phyloP scores from a whole-genome alignment of 352 stramenopile species.

The Phytophthora foliorum region DNA sequence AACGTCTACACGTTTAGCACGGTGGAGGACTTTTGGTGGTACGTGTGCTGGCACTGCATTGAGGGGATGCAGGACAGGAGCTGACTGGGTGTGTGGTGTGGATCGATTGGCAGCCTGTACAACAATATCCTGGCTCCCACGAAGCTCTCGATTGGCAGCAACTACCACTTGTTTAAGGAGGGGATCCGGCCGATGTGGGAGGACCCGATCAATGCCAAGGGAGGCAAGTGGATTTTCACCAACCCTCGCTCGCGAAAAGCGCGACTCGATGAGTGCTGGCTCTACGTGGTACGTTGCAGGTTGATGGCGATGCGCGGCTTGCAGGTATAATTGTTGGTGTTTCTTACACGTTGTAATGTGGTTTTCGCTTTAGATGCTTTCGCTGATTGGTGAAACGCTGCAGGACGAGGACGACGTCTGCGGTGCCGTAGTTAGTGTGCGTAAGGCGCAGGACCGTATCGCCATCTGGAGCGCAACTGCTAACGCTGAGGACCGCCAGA shows the following conservation, averaged over 20 bases:
- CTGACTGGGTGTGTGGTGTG: conserved; percentile 9
- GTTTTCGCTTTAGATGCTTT: conserved; percentile 82
- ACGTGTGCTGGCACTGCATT: conserved; percentile 33
- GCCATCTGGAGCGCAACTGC: conserved; percentile 95
- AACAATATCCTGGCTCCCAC: conserved; percentile 95
- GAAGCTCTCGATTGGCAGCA: conserved; percentile 92
- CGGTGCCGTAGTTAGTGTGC: conserved; percentile 96
- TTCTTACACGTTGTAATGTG: conserved; percentile 6
- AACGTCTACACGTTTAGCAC: conserved; percentile 96
- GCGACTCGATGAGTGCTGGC: conserved; percentile 96
- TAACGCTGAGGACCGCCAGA: conserved; percentile 76
- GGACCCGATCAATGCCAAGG: conserved; percentile 94
- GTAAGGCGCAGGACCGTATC: conserved; percentile 96
- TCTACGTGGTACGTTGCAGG: conserved; percentile 88
- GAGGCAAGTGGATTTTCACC: conserved; percentile 98
- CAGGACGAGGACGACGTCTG: conserved; percentile 96
- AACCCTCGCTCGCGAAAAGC: conserved; percentile 94
- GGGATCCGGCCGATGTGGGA: conserved; percentile 98
- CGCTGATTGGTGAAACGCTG: conserved; percentile 96
- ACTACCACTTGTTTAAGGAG: conserved; percentile 99
- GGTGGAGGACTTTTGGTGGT: conserved; percentile 98
- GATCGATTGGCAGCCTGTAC: conserved; percentile 70
- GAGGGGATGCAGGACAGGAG: not conserved
- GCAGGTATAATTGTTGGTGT: too few relatives aligned
- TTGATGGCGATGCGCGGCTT: not conserved